Base-by-base conservation (phyloP, 2,329 filamentous ascomycete genomes). In the Nannizzia gypsea region DNA sequence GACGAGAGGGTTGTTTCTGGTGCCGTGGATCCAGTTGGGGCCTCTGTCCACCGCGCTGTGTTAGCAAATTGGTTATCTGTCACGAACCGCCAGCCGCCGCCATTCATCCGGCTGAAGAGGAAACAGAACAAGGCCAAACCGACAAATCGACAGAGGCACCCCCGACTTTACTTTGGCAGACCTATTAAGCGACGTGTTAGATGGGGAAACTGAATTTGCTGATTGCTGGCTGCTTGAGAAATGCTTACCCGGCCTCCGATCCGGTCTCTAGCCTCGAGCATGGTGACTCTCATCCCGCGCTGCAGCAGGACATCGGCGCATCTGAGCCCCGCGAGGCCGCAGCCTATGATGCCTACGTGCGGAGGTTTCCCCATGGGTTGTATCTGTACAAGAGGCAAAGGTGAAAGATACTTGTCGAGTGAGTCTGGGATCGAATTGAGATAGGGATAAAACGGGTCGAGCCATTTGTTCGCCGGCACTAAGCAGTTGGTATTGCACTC, bases 11-110 rank as follows among this genome's bases (percentile, higher is more conserved):
- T 85, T 85, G 44, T 80, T 72, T 1, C 80, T 73, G 1, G 80
- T 81, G 15, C 83, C 83, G 67, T 86, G 83, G 56, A 85, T 84
- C 83, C 83, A 85, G 63, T 85, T 85, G 0, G 83, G 80, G 1
- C 83, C 83, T 11, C 81, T 84, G 20, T 22, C 17, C 22, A 17
- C 13, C 17, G 15, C 26, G n/a, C 26, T 20, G 20, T 36, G 17
- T 59, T 59, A 59, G 48, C 15, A 36, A 36, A 13, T 11, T 36
- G 28, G 28, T 6, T 31, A 6, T 5, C 28, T 9, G 28, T n/a
- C n/a, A n/a, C n/a, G n/a, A n/a, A n/a, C 28, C 6, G 28, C 28
- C 28, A 6, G 28, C 13, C 31, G 31, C 31, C 1, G 31, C 13
- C 31, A 36, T 36, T 36, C 31, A 36, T 36, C 31, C 9, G 31